Evolutionary conservation across 2,329 filamentous ascomycete species (phyloP).

Genomic region (Myrmaecium sp.): DNA sequence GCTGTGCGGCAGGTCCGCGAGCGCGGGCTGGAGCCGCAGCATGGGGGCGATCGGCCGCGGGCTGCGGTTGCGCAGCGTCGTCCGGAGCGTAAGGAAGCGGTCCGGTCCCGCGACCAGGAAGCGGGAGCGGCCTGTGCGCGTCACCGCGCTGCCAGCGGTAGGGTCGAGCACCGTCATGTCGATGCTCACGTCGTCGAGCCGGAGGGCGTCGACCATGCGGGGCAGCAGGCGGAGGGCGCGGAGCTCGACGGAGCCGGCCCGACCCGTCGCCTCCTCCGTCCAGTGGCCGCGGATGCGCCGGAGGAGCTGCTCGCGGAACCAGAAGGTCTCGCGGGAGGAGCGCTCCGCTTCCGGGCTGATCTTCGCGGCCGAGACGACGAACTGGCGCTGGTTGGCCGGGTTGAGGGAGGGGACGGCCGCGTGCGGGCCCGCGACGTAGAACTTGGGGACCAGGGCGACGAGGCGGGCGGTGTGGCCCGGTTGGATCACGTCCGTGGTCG

Average conservation of each 20-base stretch:
- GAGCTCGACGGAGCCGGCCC: conserved; percentile 56
- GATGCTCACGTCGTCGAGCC: conserved; percentile 55
- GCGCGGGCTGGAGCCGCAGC: conserved; percentile 58
- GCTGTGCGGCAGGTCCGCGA: conserved; percentile 54
- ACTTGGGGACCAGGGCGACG: conserved; percentile 56
- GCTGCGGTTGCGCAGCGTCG: conserved; percentile 62
- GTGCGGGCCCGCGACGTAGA: conserved; percentile 62
- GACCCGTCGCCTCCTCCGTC: conserved; percentile 38
- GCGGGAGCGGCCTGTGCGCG: conserved; percentile 26
- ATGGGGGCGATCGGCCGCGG: conserved; percentile 50
- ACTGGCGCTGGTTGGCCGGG: conserved; percentile 72
- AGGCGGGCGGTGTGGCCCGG: conserved; percentile 52
- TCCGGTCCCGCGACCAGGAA: conserved; percentile 38
- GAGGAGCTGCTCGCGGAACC: conserved; percentile 73
- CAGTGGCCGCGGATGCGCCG: conserved; percentile 55
- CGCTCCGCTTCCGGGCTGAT: conserved; percentile 67
- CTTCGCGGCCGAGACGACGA: conserved; percentile 69
- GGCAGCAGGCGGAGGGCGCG: conserved; percentile 55
- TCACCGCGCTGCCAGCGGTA: too few relatives aligned
- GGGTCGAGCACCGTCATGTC: conserved; percentile 34
- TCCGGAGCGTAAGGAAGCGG: conserved; percentile 50
- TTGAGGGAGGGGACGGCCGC: conserved; percentile 66
- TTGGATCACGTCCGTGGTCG: conserved; percentile 30
- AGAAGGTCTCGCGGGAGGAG: conserved; percentile 66
- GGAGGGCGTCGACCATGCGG: conserved; percentile 70